Percentiles rank a stretch among this genome's conserved stretches.
Conservation (phyloP, 805 yeast species). For the Candida alai region DNA sequence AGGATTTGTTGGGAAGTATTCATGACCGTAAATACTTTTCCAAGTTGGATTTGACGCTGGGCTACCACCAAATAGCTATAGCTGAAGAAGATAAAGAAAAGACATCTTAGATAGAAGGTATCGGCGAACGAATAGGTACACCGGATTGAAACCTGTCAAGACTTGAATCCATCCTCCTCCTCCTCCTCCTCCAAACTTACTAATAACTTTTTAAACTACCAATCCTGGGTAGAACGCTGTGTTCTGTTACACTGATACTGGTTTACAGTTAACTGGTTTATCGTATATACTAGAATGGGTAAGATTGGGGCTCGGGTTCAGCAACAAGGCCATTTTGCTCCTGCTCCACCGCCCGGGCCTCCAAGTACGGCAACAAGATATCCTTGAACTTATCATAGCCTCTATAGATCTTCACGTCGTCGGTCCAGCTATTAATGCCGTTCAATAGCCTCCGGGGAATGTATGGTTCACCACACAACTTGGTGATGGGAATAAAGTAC, state of each 20-base stretch:
- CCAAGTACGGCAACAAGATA: constrained; percentile 52
- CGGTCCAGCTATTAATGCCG: constrained; percentile 58
- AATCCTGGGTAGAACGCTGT: too few relatives aligned
- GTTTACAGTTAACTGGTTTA: too few relatives aligned
- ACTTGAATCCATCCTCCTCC: too few relatives aligned
- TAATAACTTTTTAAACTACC: too few relatives aligned
- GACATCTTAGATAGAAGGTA: too few relatives aligned
- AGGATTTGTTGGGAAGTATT: constrained; percentile 9
- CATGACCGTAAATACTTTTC: constrained; percentile 9
- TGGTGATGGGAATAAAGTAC: constrained; percentile 52
- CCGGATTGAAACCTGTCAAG: too few relatives aligned
- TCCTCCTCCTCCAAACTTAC: too few relatives aligned
- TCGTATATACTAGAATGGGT: constrained; percentile 38
- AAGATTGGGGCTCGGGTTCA: constrained; percentile 38
- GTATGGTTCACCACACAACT: constrained; percentile 55
- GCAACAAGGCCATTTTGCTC: constrained; percentile 38
- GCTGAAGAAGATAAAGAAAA: constrained; percentile 8
- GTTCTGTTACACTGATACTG: too few relatives aligned
- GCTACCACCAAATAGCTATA: constrained; percentile 14
- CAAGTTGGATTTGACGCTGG: constrained; percentile 14
- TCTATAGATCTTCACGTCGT: constrained; percentile 57
- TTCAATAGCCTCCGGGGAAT: constrained; percentile 57
- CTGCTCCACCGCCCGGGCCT: constrained; percentile 45
- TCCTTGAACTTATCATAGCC: constrained; percentile 54
- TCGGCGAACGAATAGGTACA: too few relatives aligned